Percentiles rank a stretch among this genome's conserved stretches.
phyloP scores from a whole-genome alignment of 2,329 filamentous ascomycete species.

The Penicillium digitatum region DNA sequence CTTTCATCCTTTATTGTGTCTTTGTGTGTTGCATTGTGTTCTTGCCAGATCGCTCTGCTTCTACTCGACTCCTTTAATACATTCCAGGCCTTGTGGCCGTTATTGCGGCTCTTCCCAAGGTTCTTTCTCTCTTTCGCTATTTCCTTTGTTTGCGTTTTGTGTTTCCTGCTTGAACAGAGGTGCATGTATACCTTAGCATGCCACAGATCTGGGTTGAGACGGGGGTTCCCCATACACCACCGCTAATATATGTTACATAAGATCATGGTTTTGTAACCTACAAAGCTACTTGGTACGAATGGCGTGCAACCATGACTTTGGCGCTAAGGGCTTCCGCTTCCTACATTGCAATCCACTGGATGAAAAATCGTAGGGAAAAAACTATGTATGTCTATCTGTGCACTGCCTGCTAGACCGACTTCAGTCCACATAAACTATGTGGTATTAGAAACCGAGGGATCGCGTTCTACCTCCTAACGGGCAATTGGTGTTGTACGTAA shows the following conservation, averaged over 20 bases:
- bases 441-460: not conserved
- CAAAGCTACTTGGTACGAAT: not conserved
- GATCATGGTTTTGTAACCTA: too few relatives aligned
- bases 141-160: not conserved
- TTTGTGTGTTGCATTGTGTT: constrained; percentile 8
- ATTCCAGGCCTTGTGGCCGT: constrained; percentile 10
- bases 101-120: not conserved
- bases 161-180: not conserved
- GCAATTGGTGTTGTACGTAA: not conserved
- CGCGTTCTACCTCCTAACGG: not conserved
- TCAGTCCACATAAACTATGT: not conserved
- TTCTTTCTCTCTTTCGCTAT: constrained; percentile 3
- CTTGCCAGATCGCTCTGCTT: constrained; percentile 3
- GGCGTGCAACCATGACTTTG: not conserved
- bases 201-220: not conserved
- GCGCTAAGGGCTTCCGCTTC: not conserved
- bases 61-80: constrained; percentile 6
- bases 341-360: not conserved
- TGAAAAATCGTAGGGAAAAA: too few relatives aligned
- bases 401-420: too few relatives aligned
- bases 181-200: not conserved
- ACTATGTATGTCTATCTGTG: too few relatives aligned
- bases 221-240: not conserved
- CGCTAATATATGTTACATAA: not conserved
- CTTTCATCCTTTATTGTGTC: not conserved